These are phyloP conservation scores for Sordariomycetes sp. DNA, from an alignment of 2,329 filamentous ascomycete genomes.

Conservation along the genomic window DNA sequence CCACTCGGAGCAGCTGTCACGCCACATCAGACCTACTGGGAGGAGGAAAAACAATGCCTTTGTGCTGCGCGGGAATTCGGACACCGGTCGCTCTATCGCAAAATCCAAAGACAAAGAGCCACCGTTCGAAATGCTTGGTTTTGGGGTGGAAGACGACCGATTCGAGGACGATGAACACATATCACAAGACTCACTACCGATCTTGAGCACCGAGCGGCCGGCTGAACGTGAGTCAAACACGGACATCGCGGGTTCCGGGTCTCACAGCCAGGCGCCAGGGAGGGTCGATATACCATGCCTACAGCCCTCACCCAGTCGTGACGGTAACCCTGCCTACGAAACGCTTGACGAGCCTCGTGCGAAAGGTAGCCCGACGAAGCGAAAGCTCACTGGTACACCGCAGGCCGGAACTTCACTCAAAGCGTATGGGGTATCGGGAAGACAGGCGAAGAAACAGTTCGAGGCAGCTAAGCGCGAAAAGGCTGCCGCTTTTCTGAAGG, in stretches of 20 bases:
- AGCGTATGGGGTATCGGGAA: constrained; percentile 19
- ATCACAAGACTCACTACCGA: background rate
- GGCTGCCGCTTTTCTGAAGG: constrained; percentile 51
- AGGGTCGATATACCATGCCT: background rate
- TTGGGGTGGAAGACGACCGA: background rate
- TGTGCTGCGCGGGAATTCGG: background rate
- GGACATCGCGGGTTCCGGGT: background rate
- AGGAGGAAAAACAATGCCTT: background rate
- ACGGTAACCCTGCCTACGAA: background rate
- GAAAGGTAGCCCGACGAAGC: background rate
- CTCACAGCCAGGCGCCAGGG: background rate
- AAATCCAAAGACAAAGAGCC: background rate
- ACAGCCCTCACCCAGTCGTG: background rate
- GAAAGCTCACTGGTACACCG: background rate
- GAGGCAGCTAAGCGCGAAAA: constrained; percentile 49
- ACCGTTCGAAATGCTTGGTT: too few species aligned
- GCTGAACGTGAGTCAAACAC: background rate
- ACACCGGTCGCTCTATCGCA: background rate
- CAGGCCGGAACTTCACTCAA: background rate
- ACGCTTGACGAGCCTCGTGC: background rate
- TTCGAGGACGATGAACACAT: background rate
- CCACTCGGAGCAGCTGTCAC: background rate
- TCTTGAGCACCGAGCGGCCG: background rate
- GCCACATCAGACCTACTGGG: background rate
- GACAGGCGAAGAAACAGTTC: constrained; percentile 48